Evolutionary conservation across 331 rosid genomes (phyloP).

Genomic region (Saraca asoca): DNA sequence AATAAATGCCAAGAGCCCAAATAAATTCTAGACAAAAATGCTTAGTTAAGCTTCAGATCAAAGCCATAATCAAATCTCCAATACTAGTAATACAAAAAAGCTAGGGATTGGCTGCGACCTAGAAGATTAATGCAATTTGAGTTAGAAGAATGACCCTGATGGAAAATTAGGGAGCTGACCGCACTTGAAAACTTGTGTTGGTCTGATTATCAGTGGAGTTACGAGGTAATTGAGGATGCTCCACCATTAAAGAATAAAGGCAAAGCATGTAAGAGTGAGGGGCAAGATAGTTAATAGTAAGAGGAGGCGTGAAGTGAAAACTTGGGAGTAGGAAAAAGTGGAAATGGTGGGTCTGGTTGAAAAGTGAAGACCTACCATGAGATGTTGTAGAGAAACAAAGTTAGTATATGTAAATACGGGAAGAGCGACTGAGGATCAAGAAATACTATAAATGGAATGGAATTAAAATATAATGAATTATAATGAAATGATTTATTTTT

Average conservation of each 20-base stretch:
- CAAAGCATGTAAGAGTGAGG: slow-evolving; percentile 71
- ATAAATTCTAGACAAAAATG: no score
- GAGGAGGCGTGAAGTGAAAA: slow-evolving; percentile 60
- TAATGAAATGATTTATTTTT: no score
- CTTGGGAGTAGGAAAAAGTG: slow-evolving; percentile 36
- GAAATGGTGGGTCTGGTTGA: slow-evolving; percentile 45
- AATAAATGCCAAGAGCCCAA: no score
- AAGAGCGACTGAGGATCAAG: no score
- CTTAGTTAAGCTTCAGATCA: slow-evolving; percentile 76
- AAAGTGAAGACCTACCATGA: slow-evolving; percentile 81
- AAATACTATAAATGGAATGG: no score
- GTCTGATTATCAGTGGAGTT: slow-evolving; percentile 76
- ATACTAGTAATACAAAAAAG: slow-evolving; percentile 66
- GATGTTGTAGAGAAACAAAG: slow-evolving; percentile 24
- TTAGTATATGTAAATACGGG: slow-evolving; percentile 32
- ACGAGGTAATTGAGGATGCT: slow-evolving; percentile 80
- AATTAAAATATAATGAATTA: no score
- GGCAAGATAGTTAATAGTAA: slow-evolving; percentile 70
- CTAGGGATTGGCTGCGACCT: slow-evolving; percentile 44
- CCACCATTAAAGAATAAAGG: slow-evolving; percentile 95
- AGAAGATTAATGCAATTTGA: slow-evolving; percentile 64
- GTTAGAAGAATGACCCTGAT: slow-evolving; percentile 37
- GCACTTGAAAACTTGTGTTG: slow-evolving; percentile 74
- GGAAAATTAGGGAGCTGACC: slow-evolving; percentile 38
- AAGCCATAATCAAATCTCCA: slow-evolving; percentile 59